Percentiles rank a stretch among this genome's conserved stretches.
Evolutionary conservation across 345 rosid species (phyloP).

Genomic region (Geranium rotundifolium): DNA sequence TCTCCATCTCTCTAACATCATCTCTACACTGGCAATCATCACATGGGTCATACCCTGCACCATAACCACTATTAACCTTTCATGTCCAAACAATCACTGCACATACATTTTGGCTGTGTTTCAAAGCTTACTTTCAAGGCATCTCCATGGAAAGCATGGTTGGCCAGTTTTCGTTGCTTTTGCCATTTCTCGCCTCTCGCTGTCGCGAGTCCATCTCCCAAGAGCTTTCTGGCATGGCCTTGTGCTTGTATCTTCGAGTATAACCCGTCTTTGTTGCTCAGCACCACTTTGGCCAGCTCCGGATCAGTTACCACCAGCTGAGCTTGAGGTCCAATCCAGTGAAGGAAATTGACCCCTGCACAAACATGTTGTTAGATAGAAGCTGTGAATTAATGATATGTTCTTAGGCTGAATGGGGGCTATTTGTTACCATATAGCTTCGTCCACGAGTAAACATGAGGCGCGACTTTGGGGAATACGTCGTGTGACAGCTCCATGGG

Average conservation of each 20-base stretch:
- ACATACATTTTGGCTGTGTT: too few species aligned
- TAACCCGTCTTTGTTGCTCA: conserved; percentile 1
- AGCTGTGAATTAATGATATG: neutral
- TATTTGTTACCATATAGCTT: conserved; percentile 6
- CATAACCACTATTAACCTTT: too few species aligned
- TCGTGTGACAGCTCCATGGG: conserved; percentile 12
- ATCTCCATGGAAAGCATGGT: too few species aligned
- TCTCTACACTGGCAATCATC: too few species aligned
- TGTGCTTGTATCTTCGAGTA: neutral
- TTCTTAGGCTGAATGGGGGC: too few species aligned
- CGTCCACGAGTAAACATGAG: conserved; percentile 11
- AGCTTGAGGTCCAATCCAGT: conserved; percentile 5
- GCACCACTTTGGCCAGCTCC: conserved; percentile 5
- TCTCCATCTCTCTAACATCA: too few species aligned
- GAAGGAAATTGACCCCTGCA: conserved; percentile 3
- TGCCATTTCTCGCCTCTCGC: too few species aligned
- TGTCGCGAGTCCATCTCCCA: neutral
- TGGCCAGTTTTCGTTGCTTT: too few species aligned
- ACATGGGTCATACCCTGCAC: too few species aligned
- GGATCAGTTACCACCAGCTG: conserved; percentile 5
- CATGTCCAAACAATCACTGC: too few species aligned
- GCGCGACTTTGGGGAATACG: conserved; percentile 6
- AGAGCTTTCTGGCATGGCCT: neutral
- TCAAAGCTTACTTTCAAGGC: too few species aligned
- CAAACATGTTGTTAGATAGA: neutral